phyloP scores from a whole-genome alignment of 345 rosid genomes.

The Gossypium bickii region DNA sequence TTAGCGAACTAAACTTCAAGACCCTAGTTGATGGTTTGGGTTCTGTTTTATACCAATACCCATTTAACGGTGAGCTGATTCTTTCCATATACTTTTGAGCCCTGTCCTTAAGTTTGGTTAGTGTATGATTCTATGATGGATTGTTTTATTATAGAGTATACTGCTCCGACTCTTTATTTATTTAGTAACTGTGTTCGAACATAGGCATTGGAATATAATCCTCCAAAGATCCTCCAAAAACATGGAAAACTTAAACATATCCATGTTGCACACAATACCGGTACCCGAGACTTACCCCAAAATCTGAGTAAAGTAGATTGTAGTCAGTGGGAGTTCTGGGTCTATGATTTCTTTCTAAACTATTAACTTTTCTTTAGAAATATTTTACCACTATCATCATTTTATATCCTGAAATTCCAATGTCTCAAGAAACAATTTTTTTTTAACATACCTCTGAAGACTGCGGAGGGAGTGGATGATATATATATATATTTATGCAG shows the following conservation, averaged over 20 bases:
- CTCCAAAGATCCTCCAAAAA: background rate
- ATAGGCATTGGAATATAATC: background rate
- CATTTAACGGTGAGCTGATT: slow-evolving; percentile 60
- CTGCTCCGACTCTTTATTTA: background rate
- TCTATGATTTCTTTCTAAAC: background rate
- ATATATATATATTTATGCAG: background rate
- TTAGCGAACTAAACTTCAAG: slow-evolving; percentile 92
- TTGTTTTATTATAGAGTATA: background rate
- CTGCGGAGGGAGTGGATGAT: background rate
- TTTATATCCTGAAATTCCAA: slow-evolving; percentile 2
- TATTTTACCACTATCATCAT: background rate
- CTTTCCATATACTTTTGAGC: background rate
- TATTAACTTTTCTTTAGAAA: background rate
- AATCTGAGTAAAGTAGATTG: background rate
- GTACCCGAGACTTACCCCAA: background rate
- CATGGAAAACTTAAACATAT: background rate
- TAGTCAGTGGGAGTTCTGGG: background rate
- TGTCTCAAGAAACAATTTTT: background rate
- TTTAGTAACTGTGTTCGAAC: background rate
- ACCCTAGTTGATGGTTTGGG: slow-evolving; percentile 92
- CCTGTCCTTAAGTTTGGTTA: background rate
- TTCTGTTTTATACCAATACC: slow-evolving; percentile 85
- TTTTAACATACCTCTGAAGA: background rate
- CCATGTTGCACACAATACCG: background rate
- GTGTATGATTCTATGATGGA: background rate